Percentiles rank a stretch among this genome's conserved stretches.
Conservation (phyloP, 1,139 yeast genomes). For the Torulaspora pretoriensis region DNA sequence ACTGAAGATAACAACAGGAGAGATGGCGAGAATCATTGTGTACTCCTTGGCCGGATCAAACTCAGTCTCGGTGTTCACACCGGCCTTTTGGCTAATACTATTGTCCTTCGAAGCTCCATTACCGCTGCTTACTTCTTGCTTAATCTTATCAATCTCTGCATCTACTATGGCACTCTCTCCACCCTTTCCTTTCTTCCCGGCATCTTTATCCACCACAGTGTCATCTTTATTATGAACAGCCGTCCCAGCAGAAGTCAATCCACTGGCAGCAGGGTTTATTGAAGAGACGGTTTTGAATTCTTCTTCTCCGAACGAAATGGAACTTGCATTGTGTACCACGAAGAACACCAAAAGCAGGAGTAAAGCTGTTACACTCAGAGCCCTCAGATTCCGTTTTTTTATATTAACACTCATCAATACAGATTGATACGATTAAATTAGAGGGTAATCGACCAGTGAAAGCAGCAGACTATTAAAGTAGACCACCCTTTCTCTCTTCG, state of each 20-base stretch:
- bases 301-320: constrained; percentile 12
- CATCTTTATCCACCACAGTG: constrained; percentile 1
- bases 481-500: not conserved
- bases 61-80: constrained; percentile 11
- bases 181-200: constrained; percentile 7
- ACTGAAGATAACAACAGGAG: constrained; percentile 72
- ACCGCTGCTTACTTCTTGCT: constrained; percentile 20
- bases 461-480: not conserved
- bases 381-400: constrained; percentile 30
- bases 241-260: constrained; percentile 11
- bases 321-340: constrained; percentile 26
- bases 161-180: constrained; percentile 12
- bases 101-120: constrained; percentile 10
- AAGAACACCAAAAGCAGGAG: constrained; percentile 27
- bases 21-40: constrained; percentile 50
- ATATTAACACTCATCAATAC: constrained; percentile 16
- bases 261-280: constrained; percentile 2
- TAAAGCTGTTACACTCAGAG: constrained; percentile 27
- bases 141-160: constrained; percentile 23
- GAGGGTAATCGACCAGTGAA: not conserved
- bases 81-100: constrained; percentile 7
- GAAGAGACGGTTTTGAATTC: constrained; percentile 7
- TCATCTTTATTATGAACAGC: constrained; percentile 4
- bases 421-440: no score
- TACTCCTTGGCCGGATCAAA: constrained; percentile 67